These are phyloP conservation scores for Penicillium canescens DNA, from an alignment of 495 filamentous ascomycete genomes.

Conservation along the genomic window DNA sequence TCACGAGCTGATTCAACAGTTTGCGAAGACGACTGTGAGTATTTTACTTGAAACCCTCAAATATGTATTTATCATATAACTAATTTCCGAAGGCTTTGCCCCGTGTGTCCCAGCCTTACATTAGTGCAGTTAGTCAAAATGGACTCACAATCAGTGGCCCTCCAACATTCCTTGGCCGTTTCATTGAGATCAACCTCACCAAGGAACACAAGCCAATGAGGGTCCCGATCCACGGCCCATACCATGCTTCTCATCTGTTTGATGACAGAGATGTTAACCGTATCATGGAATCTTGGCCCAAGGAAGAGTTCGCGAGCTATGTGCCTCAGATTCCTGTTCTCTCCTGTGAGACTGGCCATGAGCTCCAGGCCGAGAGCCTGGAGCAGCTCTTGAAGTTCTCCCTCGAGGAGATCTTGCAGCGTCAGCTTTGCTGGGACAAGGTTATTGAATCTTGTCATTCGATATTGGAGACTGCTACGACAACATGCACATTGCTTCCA, in stretches of 20 bases:
- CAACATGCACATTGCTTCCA: constrained; percentile 51
- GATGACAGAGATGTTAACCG: constrained; percentile 57
- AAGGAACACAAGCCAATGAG: constrained; percentile 56
- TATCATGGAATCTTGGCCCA: constrained; percentile 49
- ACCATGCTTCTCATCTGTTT: constrained; percentile 78
- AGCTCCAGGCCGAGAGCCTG: constrained; percentile 44
- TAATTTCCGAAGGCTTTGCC: constrained; percentile 53
- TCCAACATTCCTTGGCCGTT: constrained; percentile 57
- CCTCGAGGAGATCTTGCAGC: constrained; percentile 59
- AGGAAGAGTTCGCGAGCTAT: constrained; percentile 41
- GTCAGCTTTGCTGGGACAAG: constrained; percentile 58
- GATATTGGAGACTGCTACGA: constrained; percentile 18
- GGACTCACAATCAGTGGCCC: constrained; percentile 80
- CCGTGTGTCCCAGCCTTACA: constrained; percentile 62
- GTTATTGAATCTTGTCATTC: constrained; percentile 55
- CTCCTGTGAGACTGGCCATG: constrained; percentile 55
- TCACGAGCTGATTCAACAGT: constrained; percentile 24
- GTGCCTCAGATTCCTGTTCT: constrained; percentile 56
- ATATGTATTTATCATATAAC: constrained; percentile 25
- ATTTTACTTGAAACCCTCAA: constrained; percentile 39
- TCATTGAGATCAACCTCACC: constrained; percentile 56
- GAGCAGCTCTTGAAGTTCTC: constrained; percentile 51
- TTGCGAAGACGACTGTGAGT: constrained; percentile 44
- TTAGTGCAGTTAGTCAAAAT: constrained; percentile 70
- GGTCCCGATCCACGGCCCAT: constrained; percentile 77